These are phyloP conservation scores for Backusella sp. DNA, from an alignment of 192 early-diverging fungal species.

Conservation along the genomic window DNA sequence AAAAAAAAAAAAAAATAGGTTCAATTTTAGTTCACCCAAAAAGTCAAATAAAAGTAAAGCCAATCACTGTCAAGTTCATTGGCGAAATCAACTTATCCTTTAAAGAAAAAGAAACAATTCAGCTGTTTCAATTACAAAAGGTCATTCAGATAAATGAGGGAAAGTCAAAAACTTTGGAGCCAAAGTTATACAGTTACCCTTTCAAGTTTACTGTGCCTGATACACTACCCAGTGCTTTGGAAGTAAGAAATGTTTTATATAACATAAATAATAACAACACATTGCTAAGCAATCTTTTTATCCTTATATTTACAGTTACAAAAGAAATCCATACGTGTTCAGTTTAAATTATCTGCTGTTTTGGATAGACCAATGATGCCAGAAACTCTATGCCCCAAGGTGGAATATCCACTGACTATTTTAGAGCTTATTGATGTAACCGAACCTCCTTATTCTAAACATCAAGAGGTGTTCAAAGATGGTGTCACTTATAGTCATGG, in stretches of 20 bases:
- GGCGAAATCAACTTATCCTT: constrained; percentile 23
- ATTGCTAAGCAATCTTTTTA: background rate
- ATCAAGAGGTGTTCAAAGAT: constrained; percentile 15
- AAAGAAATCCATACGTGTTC: constrained; percentile 6
- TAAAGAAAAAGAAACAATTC: constrained; percentile 29
- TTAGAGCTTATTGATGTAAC: constrained; percentile 34
- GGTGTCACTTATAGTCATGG: background rate
- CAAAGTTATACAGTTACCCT: constrained; percentile 29
- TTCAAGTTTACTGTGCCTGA: constrained; percentile 38
- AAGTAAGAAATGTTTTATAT: constrained; percentile 14
- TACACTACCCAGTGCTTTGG: constrained; percentile 34
- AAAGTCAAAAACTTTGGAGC: constrained; percentile 20
- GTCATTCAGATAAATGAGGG: constrained; percentile 9
- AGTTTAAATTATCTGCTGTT: constrained; percentile 26
- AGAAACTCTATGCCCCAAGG: constrained; percentile 26
- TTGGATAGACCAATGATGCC: constrained; percentile 32
- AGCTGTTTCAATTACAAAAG: constrained; percentile 25
- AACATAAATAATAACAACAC: background rate
- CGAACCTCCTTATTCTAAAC: background rate
- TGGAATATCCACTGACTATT: constrained; percentile 29
- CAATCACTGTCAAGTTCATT: constrained; percentile 26
- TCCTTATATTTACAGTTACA: background rate
- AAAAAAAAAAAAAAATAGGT: constrained; percentile 19
- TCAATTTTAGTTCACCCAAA: constrained; percentile 29
- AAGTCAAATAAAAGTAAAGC: constrained; percentile 34